phyloP scores from a whole-genome alignment of 345 rosid species.

The Murraya koenigii region DNA sequence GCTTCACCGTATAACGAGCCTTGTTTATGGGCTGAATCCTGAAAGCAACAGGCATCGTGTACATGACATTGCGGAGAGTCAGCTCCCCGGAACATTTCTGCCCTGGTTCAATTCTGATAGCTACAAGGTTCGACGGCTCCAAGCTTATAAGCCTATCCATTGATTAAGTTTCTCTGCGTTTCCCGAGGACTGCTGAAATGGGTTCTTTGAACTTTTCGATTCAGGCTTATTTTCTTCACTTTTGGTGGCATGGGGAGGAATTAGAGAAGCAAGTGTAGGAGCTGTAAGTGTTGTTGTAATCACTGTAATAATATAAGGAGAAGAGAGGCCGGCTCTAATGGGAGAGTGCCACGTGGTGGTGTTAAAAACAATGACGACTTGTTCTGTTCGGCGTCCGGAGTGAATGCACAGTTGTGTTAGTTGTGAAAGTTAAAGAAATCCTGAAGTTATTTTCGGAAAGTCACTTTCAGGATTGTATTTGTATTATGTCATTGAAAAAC shows the following conservation, averaged over 20 bases:
- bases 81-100: slow-evolving; percentile 53
- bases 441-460: neutral
- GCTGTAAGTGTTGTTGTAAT: neutral
- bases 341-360: slow-evolving; percentile 41
- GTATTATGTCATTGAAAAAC: neutral
- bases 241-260: neutral
- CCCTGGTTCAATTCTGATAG: slow-evolving; percentile 47
- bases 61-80: slow-evolving; percentile 63
- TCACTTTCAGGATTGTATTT: slow-evolving; percentile 21
- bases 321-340: slow-evolving; percentile 39
- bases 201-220: neutral
- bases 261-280: slow-evolving; percentile 1
- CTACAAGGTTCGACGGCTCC: slow-evolving; percentile 53
- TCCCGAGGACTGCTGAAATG: neutral
- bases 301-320: slow-evolving; percentile 13
- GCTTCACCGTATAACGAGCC: slow-evolving; percentile 42
- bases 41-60: slow-evolving; percentile 72
- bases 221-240: neutral
- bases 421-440: neutral
- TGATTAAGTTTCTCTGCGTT: neutral
- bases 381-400: slow-evolving; percentile 41
- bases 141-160: slow-evolving; percentile 65
- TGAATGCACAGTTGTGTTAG: neutral
- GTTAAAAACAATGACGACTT: slow-evolving; percentile 44
- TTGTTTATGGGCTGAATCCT: slow-evolving; percentile 47